Evolutionary conservation across 208 protist species (phyloP), one percentile per base, ranked within the genome.

Genomic region (Acanthamoeba lugdunensis): DNA sequence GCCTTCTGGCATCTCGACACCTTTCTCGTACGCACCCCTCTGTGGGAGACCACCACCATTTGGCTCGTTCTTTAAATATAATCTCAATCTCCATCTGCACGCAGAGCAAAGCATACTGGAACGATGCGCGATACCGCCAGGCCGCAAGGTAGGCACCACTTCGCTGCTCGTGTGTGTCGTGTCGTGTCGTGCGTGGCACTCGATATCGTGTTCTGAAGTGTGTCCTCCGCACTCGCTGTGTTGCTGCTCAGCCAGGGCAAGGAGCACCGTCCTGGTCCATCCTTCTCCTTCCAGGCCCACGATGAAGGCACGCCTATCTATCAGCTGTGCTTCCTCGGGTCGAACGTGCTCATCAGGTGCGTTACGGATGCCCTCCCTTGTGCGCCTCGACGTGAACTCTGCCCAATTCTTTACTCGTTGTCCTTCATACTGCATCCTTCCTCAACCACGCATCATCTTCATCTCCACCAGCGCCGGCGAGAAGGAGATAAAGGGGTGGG

Each of bases 271-370:
- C 73, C 73, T 11, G 73, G 13, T 45, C 73, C 73, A 18, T 41
- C 73, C 21, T 81, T 41, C 37, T 81, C 73, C 25, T 81, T 81
- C 73, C 73, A 81, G 45, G 73, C 73, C 8, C 73, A 81, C 45
- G 73, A 81, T 8, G 73, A 81, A 50, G 73, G 73, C 25, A 81
- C 73, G 30, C 73, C 73, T 37, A 81, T 81, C 45, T 81, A 81
- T 25, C 73, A 81, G 30, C 73, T 81, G 18, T 81, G 33, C 73
- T 81, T 81, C 73, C 37, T 81, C 37, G 73, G 73, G 2, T 81
- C 73, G 33, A 81, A 81, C 73, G 73, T 81, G 73, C 73, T 81
- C 73, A 25, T 81, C 33, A 81, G 73, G 73, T 81, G 45, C 33
- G 9, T 30, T 30, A 28, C 30, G 65, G 23, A 28, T 73, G 21